phyloP scores from a whole-genome alignment of 257 asterid species.

The Primulina huaijiensis region DNA sequence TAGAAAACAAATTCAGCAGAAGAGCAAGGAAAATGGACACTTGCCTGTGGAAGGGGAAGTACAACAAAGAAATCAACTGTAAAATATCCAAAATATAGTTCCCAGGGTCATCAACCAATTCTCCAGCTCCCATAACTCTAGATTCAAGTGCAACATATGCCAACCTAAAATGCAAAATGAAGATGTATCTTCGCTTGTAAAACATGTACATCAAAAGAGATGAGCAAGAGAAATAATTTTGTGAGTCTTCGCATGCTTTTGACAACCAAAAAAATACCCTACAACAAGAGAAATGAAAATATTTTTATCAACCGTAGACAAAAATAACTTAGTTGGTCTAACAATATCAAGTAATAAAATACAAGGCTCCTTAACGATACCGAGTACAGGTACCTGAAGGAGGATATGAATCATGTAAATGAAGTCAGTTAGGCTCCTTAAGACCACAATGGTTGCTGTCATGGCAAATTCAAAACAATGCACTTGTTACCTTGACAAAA shows the following conservation, averaged over 20 bases:
- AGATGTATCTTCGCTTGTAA: conserved; percentile 16
- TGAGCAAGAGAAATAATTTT: not conserved
- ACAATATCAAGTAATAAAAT: not conserved
- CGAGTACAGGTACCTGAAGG: no score
- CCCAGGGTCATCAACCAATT: conserved; percentile 57
- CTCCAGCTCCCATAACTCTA: conserved; percentile 71
- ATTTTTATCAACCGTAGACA: not conserved
- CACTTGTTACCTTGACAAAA: no score
- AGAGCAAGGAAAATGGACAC: conserved; percentile 29
- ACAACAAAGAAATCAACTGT: conserved; percentile 52
- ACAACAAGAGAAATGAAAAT: not conserved
- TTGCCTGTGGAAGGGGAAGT: conserved; percentile 70
- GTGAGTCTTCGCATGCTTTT: not conserved
- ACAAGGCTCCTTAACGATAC: no score
- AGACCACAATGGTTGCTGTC: no score
- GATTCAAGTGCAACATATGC: conserved; percentile 84
- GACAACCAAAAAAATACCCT: not conserved
- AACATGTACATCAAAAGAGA: not conserved
- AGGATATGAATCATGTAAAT: no score
- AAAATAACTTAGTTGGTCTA: not conserved
- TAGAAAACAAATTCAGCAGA: not conserved
- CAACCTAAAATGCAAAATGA: conserved; percentile 61
- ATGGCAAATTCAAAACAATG: no score
- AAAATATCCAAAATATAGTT: conserved; percentile 63
- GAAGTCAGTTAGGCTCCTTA: no score